phyloP scores from a whole-genome alignment of 805 yeast genomes.

The Maudiozyma serrabonitensis region DNA sequence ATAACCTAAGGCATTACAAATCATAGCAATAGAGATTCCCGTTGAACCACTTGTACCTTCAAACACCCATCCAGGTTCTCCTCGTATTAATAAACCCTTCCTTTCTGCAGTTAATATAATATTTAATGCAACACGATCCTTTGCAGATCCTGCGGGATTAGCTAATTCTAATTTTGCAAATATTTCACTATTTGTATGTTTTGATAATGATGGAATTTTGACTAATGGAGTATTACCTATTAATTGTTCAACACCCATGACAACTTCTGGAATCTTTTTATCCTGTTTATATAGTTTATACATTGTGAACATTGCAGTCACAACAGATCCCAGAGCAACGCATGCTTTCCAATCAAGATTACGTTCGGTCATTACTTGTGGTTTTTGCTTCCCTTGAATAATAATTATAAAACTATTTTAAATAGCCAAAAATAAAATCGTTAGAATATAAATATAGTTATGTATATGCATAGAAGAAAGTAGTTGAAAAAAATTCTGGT shows the following conservation, averaged over 20 bases:
- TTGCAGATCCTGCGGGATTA: constrained; percentile 94
- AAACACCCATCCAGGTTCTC: constrained; percentile 51
- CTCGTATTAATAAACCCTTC: constrained; percentile 44
- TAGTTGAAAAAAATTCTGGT: background rate
- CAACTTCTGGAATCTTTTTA: background rate
- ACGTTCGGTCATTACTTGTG: background rate
- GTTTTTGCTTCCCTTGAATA: background rate
- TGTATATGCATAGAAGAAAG: background rate
- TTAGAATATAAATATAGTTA: background rate
- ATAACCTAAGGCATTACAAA: constrained; percentile 85
- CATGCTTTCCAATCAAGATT: background rate
- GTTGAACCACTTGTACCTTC: constrained; percentile 98
- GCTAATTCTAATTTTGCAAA: constrained; percentile 77
- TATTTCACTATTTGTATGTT: constrained; percentile 67
- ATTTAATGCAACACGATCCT: constrained; percentile 86
- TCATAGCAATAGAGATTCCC: constrained; percentile 84
- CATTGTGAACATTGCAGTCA: background rate
- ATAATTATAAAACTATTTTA: too few species aligned
- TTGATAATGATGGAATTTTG: constrained; percentile 58
- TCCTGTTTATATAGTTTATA: background rate
- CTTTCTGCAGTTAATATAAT: constrained; percentile 63
- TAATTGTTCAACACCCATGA: constrained; percentile 58
- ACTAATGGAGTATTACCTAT: constrained; percentile 90
- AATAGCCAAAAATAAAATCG: background rate
- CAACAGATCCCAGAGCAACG: background rate